Evolutionary conservation across 176 grass and related monocot species (phyloP).

Genomic region (Panicum miliaceum): DNA sequence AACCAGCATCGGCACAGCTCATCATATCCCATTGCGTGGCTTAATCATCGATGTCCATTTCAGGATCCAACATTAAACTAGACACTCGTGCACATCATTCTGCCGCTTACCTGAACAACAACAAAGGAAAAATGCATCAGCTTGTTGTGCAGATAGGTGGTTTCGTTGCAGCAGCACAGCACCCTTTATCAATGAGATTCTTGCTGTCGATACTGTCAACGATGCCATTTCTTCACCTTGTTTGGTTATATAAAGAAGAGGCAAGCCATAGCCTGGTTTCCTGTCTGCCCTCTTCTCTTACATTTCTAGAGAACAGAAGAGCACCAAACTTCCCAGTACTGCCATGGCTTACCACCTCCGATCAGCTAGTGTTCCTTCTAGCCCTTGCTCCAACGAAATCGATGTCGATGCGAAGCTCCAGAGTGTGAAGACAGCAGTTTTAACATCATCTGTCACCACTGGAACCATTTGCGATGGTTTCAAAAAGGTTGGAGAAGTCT

Average conservation of each 20-base stretch:
- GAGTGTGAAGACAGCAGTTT: not conserved
- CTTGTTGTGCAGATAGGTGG: slow-evolving; percentile 12
- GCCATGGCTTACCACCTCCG: slow-evolving; percentile 48
- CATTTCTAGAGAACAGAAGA: slow-evolving; percentile 5
- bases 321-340: not conserved
- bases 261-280: not conserved
- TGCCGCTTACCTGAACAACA: not conserved
- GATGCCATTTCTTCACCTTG: not conserved
- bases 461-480: slow-evolving; percentile 25
- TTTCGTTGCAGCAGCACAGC: slow-evolving; percentile 20
- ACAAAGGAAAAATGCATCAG: not conserved
- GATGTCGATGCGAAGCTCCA: slow-evolving; percentile 32
- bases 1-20: slow-evolving; percentile 10
- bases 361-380: slow-evolving; percentile 35
- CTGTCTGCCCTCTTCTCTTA: not conserved
- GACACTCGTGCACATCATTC: not conserved
- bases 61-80: slow-evolving; percentile 13
- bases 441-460: not conserved
- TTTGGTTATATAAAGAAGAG: slow-evolving; percentile 24
- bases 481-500: slow-evolving; percentile 22
- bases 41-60: not conserved
- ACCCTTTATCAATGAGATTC: slow-evolving; percentile 19
- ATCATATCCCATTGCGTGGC: not conserved
- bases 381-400: not conserved
- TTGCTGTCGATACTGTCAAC: not conserved